Conservation (phyloP, 2,329 filamentous ascomycete species). For the Neophaeococcomyces aloes region DNA sequence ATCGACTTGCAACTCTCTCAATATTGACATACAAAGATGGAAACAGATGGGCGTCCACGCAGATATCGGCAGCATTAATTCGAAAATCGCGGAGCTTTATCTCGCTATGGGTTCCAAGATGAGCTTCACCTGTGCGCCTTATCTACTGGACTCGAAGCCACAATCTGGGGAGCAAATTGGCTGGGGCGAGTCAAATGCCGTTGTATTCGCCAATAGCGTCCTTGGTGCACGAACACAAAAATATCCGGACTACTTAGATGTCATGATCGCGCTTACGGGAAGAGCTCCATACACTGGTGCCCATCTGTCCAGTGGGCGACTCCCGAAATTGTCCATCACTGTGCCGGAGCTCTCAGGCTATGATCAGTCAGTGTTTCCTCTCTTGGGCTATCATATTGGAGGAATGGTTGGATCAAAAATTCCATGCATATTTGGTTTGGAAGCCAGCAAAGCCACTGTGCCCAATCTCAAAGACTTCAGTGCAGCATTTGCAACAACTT, state of each 20-base stretch:
- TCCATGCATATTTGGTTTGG: slow-evolving; percentile 29
- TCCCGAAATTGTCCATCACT: slow-evolving; percentile 8
- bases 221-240: slow-evolving; percentile 37
- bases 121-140: slow-evolving; percentile 38
- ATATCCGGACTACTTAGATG: slow-evolving; percentile 38
- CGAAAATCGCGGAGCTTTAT: slow-evolving; percentile 30
- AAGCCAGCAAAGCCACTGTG: slow-evolving; percentile 16
- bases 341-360: neutral
- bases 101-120: slow-evolving; percentile 31
- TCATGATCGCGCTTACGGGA: slow-evolving; percentile 36
- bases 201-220: slow-evolving; percentile 38
- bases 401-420: slow-evolving; percentile 24
- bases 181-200: slow-evolving; percentile 39
- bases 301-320: slow-evolving; percentile 22
- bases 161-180: slow-evolving; percentile 31
- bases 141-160: slow-evolving; percentile 30
- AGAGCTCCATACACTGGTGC: slow-evolving; percentile 24
- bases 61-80: slow-evolving; percentile 24
- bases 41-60: slow-evolving; percentile 28
- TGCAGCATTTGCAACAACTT: slow-evolving; percentile 35
- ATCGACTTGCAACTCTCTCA: slow-evolving; percentile 36
- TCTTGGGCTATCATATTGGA: slow-evolving; percentile 33
- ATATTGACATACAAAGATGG: slow-evolving; percentile 35
- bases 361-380: slow-evolving; percentile 31
- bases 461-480: slow-evolving; percentile 36